Conservation (phyloP, 139 green algal genomes). For the Volvox africanus region DNA sequence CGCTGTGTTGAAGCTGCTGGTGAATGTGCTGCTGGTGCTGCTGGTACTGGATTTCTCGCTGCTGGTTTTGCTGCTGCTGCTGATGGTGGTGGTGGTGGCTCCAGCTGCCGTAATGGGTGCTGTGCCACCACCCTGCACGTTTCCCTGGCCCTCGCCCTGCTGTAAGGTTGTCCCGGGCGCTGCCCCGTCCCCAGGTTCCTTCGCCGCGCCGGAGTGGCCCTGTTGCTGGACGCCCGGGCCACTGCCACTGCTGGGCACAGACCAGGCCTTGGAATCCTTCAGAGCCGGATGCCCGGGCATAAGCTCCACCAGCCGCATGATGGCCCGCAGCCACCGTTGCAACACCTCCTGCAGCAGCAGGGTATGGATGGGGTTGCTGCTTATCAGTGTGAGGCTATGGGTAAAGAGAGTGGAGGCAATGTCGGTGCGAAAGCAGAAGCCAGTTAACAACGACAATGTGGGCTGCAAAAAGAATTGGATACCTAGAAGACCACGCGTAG, state of each 20-base stretch:
- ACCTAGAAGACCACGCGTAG: no score
- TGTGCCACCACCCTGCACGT: conserved; percentile 7
- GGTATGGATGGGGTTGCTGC: no score
- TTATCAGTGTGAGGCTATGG: no score
- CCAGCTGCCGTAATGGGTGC: background rate
- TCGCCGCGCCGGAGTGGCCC: background rate
- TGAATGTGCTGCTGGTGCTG: background rate
- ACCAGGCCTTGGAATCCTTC: conserved; percentile 3
- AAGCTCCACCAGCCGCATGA: conserved; percentile 77
- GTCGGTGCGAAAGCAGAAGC: no score
- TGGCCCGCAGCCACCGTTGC: conserved; percentile 73
- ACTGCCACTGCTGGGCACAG: background rate
- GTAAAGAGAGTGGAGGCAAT: no score
- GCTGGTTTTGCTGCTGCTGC: background rate
- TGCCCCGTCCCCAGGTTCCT: background rate
- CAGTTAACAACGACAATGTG: no score
- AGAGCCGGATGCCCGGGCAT: conserved; percentile 77
- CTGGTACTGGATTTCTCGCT: no score
- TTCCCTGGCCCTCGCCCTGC: background rate
- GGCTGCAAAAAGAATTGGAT: no score
- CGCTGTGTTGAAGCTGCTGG: background rate
- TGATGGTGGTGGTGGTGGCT: background rate
- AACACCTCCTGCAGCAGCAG: conserved; percentile 23
- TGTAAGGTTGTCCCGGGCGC: background rate
- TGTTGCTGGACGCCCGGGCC: background rate